Base-by-base conservation (phyloP, 2,329 filamentous ascomycete genomes). In the Magnaporthiopsis poae region DNA sequence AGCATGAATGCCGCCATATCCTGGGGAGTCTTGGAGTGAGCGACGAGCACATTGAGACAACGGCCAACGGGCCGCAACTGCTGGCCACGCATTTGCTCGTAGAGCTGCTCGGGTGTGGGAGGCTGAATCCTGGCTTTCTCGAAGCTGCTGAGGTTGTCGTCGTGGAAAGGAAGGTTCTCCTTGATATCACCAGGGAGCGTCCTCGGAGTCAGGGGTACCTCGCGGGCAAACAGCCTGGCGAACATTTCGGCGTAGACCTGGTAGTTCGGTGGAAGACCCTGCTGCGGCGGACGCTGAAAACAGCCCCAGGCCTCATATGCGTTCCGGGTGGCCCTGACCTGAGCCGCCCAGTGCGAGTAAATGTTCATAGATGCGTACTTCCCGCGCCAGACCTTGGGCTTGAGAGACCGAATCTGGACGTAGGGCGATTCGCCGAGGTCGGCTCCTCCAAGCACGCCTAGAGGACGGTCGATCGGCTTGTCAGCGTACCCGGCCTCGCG, bases 71-170 rank as follows among this genome's bases (percentile, higher is more conserved):
- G 84, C 8, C 73, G 75, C 27, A 88, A 72, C 0, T 81, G 80
- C 1, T 79, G 77, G 1, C 72, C 73, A 15, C 77, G 73, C 85
- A 92, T 90, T 60, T 81, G 78, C 13, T 79, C 72, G 67, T 88
- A 89, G 4, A 93, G 78, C 64, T 84, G 79, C 5, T 80, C 75
- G 13, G 87, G 76, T 1, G 79, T 81, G 2, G 90, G 90, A 0
- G 89, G 85, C 18, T 80, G 78, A 61, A 86, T 77, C n/a, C 85
- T 81, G 59, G 86, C 82, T 69, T 85, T 85, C 67, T 90, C 89
- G 66, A 87, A 85, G n/a, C 87, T 82, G 67, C 81, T 89, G 71
- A 81, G 82, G 74, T 81, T 90, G 74, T 78, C 77, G 66, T 85
- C 81, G 27, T 87, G 77, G 27, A 86, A 80, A 0, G 84, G 80